These are phyloP conservation scores for Diplotaxis tenuifolia DNA, from an alignment of 345 rosid genomes.

Conservation along the genomic window DNA sequence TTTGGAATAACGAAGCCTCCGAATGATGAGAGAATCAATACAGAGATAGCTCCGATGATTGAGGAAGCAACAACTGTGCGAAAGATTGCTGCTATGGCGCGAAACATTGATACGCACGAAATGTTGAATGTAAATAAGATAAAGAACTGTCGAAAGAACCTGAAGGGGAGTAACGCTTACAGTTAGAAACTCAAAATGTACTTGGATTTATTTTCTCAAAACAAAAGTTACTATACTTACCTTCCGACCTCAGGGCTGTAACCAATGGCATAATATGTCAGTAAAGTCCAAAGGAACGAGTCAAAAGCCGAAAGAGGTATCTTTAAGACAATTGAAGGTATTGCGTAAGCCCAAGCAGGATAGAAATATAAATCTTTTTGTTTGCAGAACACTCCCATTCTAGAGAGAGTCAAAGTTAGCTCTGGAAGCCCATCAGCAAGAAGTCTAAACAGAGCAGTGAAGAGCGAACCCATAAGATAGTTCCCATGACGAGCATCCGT, in stretches of 20 bases:
- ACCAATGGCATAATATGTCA: slow-evolving; percentile 56
- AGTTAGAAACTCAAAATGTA: neutral
- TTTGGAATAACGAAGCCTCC: slow-evolving; percentile 65
- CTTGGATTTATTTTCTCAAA: neutral
- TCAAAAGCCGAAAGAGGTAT: slow-evolving; percentile 47
- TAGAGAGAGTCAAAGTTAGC: slow-evolving; percentile 40
- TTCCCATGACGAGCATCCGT: slow-evolving; percentile 39
- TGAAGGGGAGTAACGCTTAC: slow-evolving; percentile 15
- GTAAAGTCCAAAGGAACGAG: slow-evolving; percentile 40
- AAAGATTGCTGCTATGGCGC: slow-evolving; percentile 49
- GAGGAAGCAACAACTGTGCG: slow-evolving; percentile 48
- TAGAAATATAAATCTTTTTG: slow-evolving; percentile 43
- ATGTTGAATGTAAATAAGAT: slow-evolving; percentile 51
- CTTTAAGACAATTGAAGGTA: slow-evolving; percentile 46
- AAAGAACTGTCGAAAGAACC: slow-evolving; percentile 60
- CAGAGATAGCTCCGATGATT: slow-evolving; percentile 37
- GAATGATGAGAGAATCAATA: slow-evolving; percentile 44
- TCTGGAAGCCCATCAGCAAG: slow-evolving; percentile 52
- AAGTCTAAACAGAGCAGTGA: slow-evolving; percentile 37
- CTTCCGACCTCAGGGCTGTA: slow-evolving; percentile 14
- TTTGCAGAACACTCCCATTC: slow-evolving; percentile 48
- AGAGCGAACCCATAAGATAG: slow-evolving; percentile 45
- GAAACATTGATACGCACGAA: slow-evolving; percentile 50
- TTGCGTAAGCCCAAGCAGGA: slow-evolving; percentile 56
- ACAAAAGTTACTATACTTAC: neutral